Evolutionary conservation across 768 basidiomycete species (phyloP).

Genomic region (Boletellus ananiceps): DNA sequence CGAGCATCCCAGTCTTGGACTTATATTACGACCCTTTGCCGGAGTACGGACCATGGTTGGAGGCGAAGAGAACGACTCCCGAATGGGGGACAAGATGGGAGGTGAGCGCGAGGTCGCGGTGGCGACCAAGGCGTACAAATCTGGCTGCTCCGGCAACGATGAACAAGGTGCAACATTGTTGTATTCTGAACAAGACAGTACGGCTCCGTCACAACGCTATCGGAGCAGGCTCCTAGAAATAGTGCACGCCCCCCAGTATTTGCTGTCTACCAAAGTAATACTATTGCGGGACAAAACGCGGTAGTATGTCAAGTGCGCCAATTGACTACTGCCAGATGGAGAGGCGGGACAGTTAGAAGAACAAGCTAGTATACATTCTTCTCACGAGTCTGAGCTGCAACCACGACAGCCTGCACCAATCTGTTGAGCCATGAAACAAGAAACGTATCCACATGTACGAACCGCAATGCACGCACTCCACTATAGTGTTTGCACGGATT

Average conservation of each 20-base stretch:
- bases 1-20: constrained; percentile 2
- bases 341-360: not conserved
- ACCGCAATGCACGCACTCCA: constrained; percentile 98
- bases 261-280: not conserved
- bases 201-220: not conserved
- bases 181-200: constrained; percentile 10
- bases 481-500: constrained; percentile 82
- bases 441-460: constrained; percentile 30
- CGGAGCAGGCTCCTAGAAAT: not conserved
- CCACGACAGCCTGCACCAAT: constrained; percentile 70
- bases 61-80: constrained; percentile 14
- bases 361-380: not conserved
- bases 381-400: constrained; percentile 82
- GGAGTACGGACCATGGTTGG: constrained; percentile 2
- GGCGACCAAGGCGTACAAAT: constrained; percentile 17
- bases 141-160: not conserved
- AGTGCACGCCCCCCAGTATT: too few species aligned
- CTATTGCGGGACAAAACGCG: not conserved
- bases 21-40: constrained; percentile 23
- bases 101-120: constrained; percentile 18
- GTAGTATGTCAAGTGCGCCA: not conserved
- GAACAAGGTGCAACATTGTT: constrained; percentile 22
- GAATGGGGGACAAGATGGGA: constrained; percentile 21
- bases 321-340: not conserved
- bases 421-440: constrained; percentile 8